Base-by-base conservation (phyloP, 2,329 filamentous ascomycete genomes). In the Diaporthe citrichinensis region DNA sequence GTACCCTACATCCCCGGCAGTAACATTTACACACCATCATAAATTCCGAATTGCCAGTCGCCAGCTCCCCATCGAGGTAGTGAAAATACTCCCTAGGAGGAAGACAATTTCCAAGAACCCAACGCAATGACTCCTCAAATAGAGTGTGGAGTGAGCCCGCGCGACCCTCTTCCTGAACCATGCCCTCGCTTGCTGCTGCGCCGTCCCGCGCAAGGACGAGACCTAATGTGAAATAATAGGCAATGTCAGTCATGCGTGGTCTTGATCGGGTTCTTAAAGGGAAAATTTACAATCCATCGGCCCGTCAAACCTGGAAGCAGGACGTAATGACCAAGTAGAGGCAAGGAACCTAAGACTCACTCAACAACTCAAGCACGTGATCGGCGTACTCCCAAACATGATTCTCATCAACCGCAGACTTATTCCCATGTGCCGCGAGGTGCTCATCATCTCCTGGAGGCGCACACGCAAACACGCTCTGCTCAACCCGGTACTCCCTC, bases 401-500 rank as follows among this genome's bases (percentile, higher is more conserved):
- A 17, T 25, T n/a, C 44, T 51, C 44, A 25, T 36, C 62, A 2
- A 20, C 28, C 36, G 41, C 17, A 67, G 61, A n/a, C 9, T n/a
- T 7, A 49, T 23, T 7, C 25, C 41, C 61, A 9, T 36, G 41
- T 34, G 15, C 61, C 20, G 28, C 10, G 28, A 51, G 61, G 5
- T 67, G 44, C 28, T 36, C 28, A 12, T 25, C 44, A 17, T 36
- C 62, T 25, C 28, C 28, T 1, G 62, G 62, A 10, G 62, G 62
- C 44, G 62, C 62, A 51, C 62, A 67, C 44, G 62, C 62, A 67
- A 67, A 15, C 62, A 67, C 62, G 62, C 28, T 67, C 10, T 67
- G 44, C 62, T 67, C 62, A 10, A 67, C 62, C 44, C 62, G 62
- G 62, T n/a, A 23, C 62, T 67, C 62, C 62, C 62, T 67, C 62